Evolutionary conservation across 306 rosid species (phyloP).

Genomic region (apple (Malus domestica)): ASM211411v1 NC_041789.1:25011001-25011500

Average conservation of each 20-base stretch:
- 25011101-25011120: neutral
- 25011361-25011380: conserved; percentile 77
- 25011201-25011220: conserved; percentile 77
- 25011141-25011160: conserved; percentile 19
- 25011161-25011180: conserved; percentile 73
- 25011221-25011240: conserved; percentile 93
- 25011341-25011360: conserved; percentile 96
- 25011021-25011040: conserved; percentile 98
- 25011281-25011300: conserved; percentile 89
- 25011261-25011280: conserved; percentile 98
- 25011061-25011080: neutral
- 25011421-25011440: conserved; percentile 90
- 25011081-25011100: neutral
- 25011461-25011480: conserved; percentile 74
- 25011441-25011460: conserved; percentile 77
- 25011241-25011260: conserved; percentile 92
- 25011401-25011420: conserved; percentile 99
- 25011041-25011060: conserved; percentile 98
- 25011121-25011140: conserved; percentile 1
- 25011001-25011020: conserved; percentile 87
- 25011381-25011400: conserved; percentile 93
- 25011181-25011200: conserved; percentile 98
- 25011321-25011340: conserved; percentile 95
- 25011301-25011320: conserved; percentile 77
- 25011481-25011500: conserved; percentile 63